A percentile compares a stretch with the other conserved stretches of the same genome.
These are phyloP conservation scores for Colletotrichum zoysiae DNA, from an alignment of 2,329 filamentous ascomycete species.

Conservation along the genomic window DNA sequence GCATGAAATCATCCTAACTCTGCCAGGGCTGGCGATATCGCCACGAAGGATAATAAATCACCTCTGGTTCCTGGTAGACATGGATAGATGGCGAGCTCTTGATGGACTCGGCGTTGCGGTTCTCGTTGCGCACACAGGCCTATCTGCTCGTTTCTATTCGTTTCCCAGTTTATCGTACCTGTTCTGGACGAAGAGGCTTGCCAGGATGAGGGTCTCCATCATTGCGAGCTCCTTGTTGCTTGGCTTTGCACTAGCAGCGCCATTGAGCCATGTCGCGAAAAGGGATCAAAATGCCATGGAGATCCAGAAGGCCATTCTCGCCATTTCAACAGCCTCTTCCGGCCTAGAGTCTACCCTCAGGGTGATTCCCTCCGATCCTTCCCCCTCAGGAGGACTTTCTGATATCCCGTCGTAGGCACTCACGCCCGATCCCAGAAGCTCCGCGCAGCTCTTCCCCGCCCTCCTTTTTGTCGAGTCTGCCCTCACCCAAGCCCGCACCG, in stretches of 20 bases:
- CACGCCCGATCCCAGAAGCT: slow-evolving; percentile 19
- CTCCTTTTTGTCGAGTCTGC: slow-evolving; percentile 31
- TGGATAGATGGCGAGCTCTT: not conserved
- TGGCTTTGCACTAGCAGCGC: slow-evolving; percentile 1
- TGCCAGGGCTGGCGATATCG: not conserved
- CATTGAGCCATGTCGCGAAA: not conserved
- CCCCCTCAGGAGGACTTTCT: not conserved
- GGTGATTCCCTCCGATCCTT: not conserved
- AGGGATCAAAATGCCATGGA: slow-evolving; percentile 3
- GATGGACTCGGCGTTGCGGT: not conserved
- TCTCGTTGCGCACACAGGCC: not conserved
- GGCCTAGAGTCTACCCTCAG: slow-evolving; percentile 16
- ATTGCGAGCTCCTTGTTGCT: slow-evolving; percentile 11
- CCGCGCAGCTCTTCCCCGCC: slow-evolving; percentile 11
- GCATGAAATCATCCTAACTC: slow-evolving; percentile 2
- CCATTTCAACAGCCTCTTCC: slow-evolving; percentile 19
- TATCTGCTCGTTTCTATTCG: not conserved
- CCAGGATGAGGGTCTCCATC: slow-evolving; percentile 16
- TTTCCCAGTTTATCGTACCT: not conserved
- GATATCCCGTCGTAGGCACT: slow-evolving; percentile 11
- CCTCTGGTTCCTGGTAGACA: not conserved
- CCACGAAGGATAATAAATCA: not conserved
- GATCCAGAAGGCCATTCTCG: slow-evolving; percentile 21
- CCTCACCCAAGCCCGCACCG: slow-evolving; percentile 30
- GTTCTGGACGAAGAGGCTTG: slow-evolving; percentile 10